Evolutionary conservation across 768 basidiomycete genomes (phyloP), one percentile per base, ranked within the genome.

Genomic region (Ramaria rubella): DNA sequence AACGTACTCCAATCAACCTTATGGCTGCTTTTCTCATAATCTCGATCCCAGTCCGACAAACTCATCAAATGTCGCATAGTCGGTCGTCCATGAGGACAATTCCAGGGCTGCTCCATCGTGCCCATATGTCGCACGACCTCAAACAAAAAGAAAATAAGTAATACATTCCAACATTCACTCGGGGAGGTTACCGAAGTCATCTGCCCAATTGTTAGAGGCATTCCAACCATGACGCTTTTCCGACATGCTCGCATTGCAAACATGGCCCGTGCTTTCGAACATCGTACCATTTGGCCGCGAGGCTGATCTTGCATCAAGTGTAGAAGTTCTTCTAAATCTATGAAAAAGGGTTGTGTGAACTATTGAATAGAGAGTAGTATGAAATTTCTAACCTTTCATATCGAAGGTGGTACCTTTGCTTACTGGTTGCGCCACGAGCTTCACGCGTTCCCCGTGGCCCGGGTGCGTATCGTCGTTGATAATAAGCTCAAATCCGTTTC

Each of bases 211-310:
- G 79, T 92, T 59, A 98, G 75, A 11, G 93, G 77, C 73, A 82
- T 90, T 3, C 96, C 94, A 43, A 97, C 78, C 96, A 98, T 99
- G 40, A 96, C 85, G 69, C 94, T 97, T 73, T 90, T 94, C 60
- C 95, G 70, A 70, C 96, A 99, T 0, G 96, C 96, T 33, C 94
- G 81, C 80, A 86, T 90, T 0, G 96, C 96, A 66, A 99, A 97
- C 94, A 99, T 97, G 4, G 85, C 78, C 15, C 94, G 80, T 15
- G 90, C 92, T 69, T 98, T 98, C 15, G 87, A 87, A 65, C 93
- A 96, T 21, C 96, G 78, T 0, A 96, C 90, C 81, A 92, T 88
- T 63, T 86, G 82, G 2, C 90, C 89, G 0, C 76, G 69, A 0
- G 92, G 85, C 7, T 79, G 76, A 64, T 94, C 89, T 34, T 81